Conservation (phyloP, 129 eudicot genomes). For the Flaveria trinervia region DNA sequence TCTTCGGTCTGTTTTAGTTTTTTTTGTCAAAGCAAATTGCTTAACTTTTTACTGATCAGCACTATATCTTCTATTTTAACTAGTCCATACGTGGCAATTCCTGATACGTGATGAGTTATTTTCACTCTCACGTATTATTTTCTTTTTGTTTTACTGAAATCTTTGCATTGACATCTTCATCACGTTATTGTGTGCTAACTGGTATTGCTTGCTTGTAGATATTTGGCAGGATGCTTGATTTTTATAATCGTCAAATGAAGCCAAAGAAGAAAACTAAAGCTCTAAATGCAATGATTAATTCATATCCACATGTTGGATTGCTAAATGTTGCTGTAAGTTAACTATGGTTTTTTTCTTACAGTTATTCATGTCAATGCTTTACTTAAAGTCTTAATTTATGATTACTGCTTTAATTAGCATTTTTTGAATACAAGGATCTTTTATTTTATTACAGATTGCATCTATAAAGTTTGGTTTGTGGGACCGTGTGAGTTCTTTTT, state of each 20-base stretch:
- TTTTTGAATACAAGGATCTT: neutral
- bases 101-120: neutral
- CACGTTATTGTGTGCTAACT: neutral
- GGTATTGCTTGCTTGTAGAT: constrained; percentile 48
- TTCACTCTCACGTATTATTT: neutral
- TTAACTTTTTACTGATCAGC: neutral
- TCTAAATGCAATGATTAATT: constrained; percentile 35
- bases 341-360: constrained; percentile 2
- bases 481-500: constrained; percentile 59
- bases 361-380: neutral
- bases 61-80: neutral
- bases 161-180: neutral
- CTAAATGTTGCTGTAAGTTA: constrained; percentile 84
- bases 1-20: too few species aligned
- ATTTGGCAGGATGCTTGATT: constrained; percentile 64
- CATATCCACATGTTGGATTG: constrained; percentile 67
- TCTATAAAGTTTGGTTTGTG: constrained; percentile 78
- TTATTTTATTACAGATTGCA: constrained; percentile 52
- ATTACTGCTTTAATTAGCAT: neutral
- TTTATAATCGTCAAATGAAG: constrained; percentile 35
- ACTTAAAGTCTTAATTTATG: neutral
- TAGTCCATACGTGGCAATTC: neutral
- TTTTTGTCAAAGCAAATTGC: neutral
- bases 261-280: constrained; percentile 34
- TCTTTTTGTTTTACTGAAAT: neutral